Conservation (phyloP, 306 rosid genomes). For the Dryas drummondii region DNA sequence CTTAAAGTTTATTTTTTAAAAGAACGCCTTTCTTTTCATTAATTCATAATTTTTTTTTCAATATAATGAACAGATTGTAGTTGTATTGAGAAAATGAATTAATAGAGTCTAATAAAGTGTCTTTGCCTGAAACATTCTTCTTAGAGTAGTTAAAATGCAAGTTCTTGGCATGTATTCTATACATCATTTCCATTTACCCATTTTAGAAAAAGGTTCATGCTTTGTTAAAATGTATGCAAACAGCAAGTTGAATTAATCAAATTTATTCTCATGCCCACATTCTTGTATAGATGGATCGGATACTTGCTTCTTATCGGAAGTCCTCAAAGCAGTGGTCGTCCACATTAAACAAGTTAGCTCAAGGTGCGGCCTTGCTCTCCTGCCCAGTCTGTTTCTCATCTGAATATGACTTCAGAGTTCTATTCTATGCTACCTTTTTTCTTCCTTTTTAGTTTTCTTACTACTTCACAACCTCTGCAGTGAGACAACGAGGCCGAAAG, state of each 20-base stretch:
- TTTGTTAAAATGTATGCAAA: not conserved
- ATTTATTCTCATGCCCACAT: not conserved
- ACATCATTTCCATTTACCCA: not conserved
- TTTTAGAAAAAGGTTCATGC: not conserved
- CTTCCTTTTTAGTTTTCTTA: not conserved
- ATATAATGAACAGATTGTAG: not conserved
- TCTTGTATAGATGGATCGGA: slow-evolving; percentile 42
- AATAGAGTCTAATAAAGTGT: not conserved
- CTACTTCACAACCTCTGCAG: slow-evolving; percentile 34
- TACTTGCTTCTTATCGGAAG: slow-evolving; percentile 67
- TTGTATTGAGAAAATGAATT: not conserved
- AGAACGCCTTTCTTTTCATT: not conserved
- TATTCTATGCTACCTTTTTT: not conserved
- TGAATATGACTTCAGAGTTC: not conserved
- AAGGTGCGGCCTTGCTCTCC: slow-evolving; percentile 32
- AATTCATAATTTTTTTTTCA: not conserved
- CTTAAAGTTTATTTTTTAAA: not conserved
- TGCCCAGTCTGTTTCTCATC: slow-evolving; percentile 2
- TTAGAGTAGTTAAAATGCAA: not conserved
- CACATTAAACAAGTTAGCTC: slow-evolving; percentile 53
- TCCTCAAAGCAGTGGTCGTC: slow-evolving; percentile 94
- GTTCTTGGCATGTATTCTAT: no score
- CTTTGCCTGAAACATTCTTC: not conserved
- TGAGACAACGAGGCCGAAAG: slow-evolving; percentile 88
- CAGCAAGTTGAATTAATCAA: no score